Evolutionary conservation across 2,329 filamentous ascomycete genomes (phyloP).

Genomic region (Alternaria gaisen): DNA sequence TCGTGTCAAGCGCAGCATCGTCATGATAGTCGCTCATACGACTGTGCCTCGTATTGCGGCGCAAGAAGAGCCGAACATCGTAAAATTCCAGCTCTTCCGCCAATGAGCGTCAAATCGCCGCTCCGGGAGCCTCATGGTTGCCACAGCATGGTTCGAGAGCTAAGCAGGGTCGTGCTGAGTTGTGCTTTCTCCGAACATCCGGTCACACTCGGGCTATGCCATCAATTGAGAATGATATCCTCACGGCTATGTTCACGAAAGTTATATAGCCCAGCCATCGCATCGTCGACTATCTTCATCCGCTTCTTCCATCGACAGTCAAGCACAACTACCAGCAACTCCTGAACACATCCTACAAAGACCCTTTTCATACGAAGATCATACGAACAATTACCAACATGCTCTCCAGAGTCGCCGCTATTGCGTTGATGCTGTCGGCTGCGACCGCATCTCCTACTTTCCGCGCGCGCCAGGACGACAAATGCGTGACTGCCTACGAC

Average conservation of each 20-base stretch:
- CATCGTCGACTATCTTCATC: background rate
- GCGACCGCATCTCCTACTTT: conserved; percentile 16
- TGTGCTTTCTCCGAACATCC: background rate
- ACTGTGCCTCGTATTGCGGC: conserved; percentile 8
- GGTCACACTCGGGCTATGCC: background rate
- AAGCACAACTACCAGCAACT: background rate
- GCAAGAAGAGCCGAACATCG: background rate
- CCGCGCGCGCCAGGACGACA: conserved; percentile 8
- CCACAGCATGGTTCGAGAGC: background rate
- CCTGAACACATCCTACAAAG: background rate
- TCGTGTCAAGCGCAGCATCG: conserved; percentile 1
- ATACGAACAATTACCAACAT: conserved; percentile 5
- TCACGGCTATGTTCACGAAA: background rate
- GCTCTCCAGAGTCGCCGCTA: conserved; percentile 13
- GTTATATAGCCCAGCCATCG: background rate
- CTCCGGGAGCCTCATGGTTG: background rate
- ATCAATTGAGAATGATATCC: background rate
- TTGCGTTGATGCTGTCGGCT: conserved; percentile 18
- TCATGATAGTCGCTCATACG: background rate
- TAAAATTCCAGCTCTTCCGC: background rate
- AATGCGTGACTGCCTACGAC: conserved; percentile 18
- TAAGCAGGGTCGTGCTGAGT: background rate
- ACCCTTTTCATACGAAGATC: background rate
- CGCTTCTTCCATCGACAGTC: background rate
- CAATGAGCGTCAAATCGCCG: background rate